A percentile compares a stretch with the other conserved stretches of the same genome.
phyloP scores from a whole-genome alignment of 768 basidiomycete species.

The Omphalotus guepiniiformis region DNA sequence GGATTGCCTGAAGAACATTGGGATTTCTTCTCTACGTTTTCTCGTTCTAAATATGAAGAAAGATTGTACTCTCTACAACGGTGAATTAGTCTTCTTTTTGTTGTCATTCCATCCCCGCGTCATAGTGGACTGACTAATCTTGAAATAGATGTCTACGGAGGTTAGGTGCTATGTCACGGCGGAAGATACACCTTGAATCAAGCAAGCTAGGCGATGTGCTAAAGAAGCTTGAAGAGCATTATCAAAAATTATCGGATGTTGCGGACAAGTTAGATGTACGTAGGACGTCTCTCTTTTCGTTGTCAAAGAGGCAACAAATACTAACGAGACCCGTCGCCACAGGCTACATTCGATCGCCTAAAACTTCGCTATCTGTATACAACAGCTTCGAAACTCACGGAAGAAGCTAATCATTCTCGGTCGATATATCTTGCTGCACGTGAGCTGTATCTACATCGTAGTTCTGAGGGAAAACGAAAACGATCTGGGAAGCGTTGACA shows the following conservation, averaged over 20 bases:
- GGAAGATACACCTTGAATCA: background rate
- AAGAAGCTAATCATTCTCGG: conserved; percentile 2
- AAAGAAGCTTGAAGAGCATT: conserved; percentile 1
- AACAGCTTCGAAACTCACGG: background rate
- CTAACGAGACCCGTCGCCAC: background rate
- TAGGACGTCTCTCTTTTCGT: background rate
- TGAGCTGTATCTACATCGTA: conserved; percentile 5
- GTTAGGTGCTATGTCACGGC: conserved; percentile 1
- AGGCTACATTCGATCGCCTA: conserved; percentile 7
- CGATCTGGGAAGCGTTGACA: no score
- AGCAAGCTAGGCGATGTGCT: background rate
- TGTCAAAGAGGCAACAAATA: background rate
- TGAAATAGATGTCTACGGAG: conserved; percentile 6
- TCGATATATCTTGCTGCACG: background rate
- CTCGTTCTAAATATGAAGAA: background rate
- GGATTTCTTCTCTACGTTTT: background rate
- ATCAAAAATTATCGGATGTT: conserved; percentile 1
- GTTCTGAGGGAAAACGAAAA: no score
- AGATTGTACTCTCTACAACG: conserved; percentile 1
- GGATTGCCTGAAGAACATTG: conserved; percentile 1
- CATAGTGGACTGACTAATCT: background rate
- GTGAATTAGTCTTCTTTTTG: background rate
- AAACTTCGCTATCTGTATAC: conserved; percentile 6
- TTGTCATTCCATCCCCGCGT: background rate
- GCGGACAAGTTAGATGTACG: conserved; percentile 7